These are phyloP conservation scores for Tetrapyrgos nigripes DNA, from an alignment of 1,284 basidiomycete genomes.

Conservation along the genomic window DNA sequence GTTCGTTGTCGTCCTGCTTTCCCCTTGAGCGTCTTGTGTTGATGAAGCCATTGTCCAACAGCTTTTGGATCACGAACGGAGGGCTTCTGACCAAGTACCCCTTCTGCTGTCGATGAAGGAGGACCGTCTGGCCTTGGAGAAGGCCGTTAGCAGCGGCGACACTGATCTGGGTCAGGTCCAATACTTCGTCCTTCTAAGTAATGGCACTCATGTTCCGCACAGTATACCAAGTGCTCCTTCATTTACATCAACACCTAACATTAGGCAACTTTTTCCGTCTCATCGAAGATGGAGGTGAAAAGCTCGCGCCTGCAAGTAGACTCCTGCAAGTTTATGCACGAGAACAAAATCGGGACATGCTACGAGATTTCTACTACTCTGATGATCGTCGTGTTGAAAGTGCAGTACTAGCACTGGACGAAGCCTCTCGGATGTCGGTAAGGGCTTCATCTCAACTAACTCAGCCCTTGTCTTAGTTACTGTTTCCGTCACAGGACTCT, in stretches of 20 bases:
- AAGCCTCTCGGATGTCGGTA: slow-evolving; percentile 72
- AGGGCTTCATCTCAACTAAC: slow-evolving; percentile 34
- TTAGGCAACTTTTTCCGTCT: slow-evolving; percentile 95
- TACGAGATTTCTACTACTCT: slow-evolving; percentile 97
- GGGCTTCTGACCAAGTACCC: slow-evolving; percentile 93
- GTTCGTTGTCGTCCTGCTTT: slow-evolving; percentile 45
- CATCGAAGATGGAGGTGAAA: slow-evolving; percentile 86
- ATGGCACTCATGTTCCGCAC: not conserved
- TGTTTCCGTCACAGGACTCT: slow-evolving; percentile 60
- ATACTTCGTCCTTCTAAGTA: not conserved
- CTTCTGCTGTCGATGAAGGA: slow-evolving; percentile 94
- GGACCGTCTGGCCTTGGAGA: slow-evolving; percentile 86
- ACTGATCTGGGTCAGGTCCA: slow-evolving; percentile 83
- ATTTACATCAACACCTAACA: slow-evolving; percentile 82
- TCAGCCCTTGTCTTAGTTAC: slow-evolving; percentile 6
- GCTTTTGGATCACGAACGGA: slow-evolving; percentile 92
- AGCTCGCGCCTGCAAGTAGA: slow-evolving; percentile 74
- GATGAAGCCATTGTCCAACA: too few species aligned
- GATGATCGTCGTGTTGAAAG: slow-evolving; percentile 95
- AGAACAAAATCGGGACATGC: slow-evolving; percentile 89
- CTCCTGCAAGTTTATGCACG: slow-evolving; percentile 89
- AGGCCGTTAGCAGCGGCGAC: slow-evolving; percentile 95
- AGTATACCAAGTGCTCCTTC: slow-evolving; percentile 93
- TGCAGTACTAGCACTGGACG: slow-evolving; percentile 85
- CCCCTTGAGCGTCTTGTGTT: slow-evolving; percentile 5